Percentiles rank a stretch among this genome's conserved stretches.
These are phyloP conservation scores for Iris pallida DNA, from an alignment of 116 monocot genomes.

Conservation along the genomic window DNA sequence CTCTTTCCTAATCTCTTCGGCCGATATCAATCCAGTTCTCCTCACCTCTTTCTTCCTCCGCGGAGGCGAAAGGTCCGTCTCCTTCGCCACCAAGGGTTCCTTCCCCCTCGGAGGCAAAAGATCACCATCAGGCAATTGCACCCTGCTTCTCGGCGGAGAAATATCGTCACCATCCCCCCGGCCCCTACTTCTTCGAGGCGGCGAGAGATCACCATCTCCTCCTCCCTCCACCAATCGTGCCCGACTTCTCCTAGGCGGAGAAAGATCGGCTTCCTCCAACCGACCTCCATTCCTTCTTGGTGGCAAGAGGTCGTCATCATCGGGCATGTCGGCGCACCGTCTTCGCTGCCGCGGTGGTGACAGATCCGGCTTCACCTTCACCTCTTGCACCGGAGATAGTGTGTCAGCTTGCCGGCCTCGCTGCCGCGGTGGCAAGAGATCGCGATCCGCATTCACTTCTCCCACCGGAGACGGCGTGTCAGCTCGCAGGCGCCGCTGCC, in stretches of 20 bases:
- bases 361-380: slow-evolving; percentile 13
- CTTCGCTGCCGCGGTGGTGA: slow-evolving; percentile 37
- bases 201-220: slow-evolving; percentile 29
- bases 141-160: slow-evolving; percentile 22
- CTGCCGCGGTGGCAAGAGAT: slow-evolving; percentile 49
- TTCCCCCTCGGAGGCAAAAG: slow-evolving; percentile 32
- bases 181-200: slow-evolving; percentile 16
- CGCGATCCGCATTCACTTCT: neutral
- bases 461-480: slow-evolving; percentile 24
- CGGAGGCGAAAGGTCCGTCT: neutral
- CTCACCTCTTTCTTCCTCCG: slow-evolving; percentile 23
- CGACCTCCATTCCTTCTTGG: slow-evolving; percentile 12
- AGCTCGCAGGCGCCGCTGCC: slow-evolving; percentile 20
- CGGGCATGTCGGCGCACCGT: slow-evolving; percentile 17
- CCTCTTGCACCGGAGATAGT: slow-evolving; percentile 26
- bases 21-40: slow-evolving; percentile 54
- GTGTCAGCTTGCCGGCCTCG: slow-evolving; percentile 29
- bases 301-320: slow-evolving; percentile 21
- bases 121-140: slow-evolving; percentile 10
- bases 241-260: slow-evolving; percentile 25
- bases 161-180: slow-evolving; percentile 10
- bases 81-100: neutral
- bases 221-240: slow-evolving; percentile 18
- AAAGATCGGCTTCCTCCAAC: slow-evolving; percentile 22
- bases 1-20: slow-evolving; percentile 55